A percentile compares a stretch with the other conserved stretches of the same genome.
These are phyloP conservation scores for Draba incana DNA, from an alignment of 345 rosid species.

Conservation along the genomic window DNA sequence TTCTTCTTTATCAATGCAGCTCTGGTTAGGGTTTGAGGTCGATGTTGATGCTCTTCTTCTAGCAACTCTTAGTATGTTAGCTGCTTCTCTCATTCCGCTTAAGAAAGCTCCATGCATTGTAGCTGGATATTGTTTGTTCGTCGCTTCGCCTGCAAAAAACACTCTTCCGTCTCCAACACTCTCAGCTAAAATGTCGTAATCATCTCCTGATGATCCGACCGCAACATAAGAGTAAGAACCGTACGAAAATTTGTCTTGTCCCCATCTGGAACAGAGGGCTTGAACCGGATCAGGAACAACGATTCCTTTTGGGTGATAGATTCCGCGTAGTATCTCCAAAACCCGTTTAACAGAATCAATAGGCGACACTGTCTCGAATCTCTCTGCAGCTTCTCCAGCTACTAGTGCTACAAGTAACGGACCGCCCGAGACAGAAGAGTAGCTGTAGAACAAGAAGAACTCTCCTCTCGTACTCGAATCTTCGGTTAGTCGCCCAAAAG, in stretches of 20 bases:
- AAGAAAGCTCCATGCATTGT: slow-evolving; percentile 98
- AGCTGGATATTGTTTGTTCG: slow-evolving; percentile 93
- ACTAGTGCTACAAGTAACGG: slow-evolving; percentile 93
- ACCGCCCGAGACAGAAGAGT: slow-evolving; percentile 87
- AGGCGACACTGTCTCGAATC: slow-evolving; percentile 83
- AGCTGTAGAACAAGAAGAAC: slow-evolving; percentile 93
- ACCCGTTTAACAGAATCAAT: slow-evolving; percentile 83
- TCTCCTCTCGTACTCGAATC: slow-evolving; percentile 80
- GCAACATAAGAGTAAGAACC: slow-evolving; percentile 93
- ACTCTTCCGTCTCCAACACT: slow-evolving; percentile 91
- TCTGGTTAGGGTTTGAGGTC: slow-evolving; percentile 40
- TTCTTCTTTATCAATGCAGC: slow-evolving; percentile 30
- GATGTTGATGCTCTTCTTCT: slow-evolving; percentile 55
- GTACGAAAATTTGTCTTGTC: slow-evolving; percentile 77
- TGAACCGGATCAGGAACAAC: slow-evolving; percentile 96
- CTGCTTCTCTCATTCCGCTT: slow-evolving; percentile 99
- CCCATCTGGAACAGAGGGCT: slow-evolving; percentile 93
- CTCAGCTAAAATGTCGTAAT: slow-evolving; percentile 90
- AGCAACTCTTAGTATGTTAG: slow-evolving; percentile 75
- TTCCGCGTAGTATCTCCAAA: slow-evolving; percentile 70
- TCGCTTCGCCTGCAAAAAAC: slow-evolving; percentile 98
- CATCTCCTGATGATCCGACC: slow-evolving; percentile 95
- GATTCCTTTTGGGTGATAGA: slow-evolving; percentile 87
- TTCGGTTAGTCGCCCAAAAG: slow-evolving; percentile 88
- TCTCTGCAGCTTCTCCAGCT: slow-evolving; percentile 85